A percentile compares a stretch with the other conserved stretches of the same genome.
Evolutionary conservation across 805 yeast genomes (phyloP).

Genomic region (Ogataea ramenticola): DNA sequence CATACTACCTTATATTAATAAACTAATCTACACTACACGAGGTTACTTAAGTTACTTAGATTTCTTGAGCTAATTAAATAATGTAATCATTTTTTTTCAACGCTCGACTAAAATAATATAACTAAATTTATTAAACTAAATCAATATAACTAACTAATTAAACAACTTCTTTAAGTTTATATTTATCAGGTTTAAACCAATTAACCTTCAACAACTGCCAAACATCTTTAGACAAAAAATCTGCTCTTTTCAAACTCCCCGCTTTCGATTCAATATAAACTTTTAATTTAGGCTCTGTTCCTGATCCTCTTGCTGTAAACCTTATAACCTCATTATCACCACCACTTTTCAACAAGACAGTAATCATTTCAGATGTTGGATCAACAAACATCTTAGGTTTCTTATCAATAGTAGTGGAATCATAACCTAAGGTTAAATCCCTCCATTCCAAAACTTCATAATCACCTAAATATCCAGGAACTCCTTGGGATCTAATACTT

Average conservation of each 20-base stretch:
- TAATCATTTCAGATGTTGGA: constrained; percentile 77
- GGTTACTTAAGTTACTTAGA: too few species aligned
- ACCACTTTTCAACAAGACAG: constrained; percentile 38
- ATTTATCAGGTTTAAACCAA: constrained; percentile 64
- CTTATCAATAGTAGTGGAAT: constrained; percentile 53
- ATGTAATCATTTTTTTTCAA: too few species aligned
- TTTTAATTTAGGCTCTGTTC: constrained; percentile 93
- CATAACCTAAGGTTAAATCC: constrained; percentile 79
- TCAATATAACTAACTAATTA: too few species aligned
- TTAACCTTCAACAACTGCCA: constrained; percentile 53
- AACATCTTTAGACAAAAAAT: constrained; percentile 45
- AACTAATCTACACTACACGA: too few species aligned
- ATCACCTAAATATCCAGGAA: constrained; percentile 48
- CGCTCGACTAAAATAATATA: too few species aligned
- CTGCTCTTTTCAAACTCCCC: constrained; percentile 37
- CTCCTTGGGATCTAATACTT: constrained; percentile 26
- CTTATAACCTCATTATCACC: constrained; percentile 36
- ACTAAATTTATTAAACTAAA: too few species aligned
- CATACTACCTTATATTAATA: too few species aligned
- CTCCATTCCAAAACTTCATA: constrained; percentile 62
- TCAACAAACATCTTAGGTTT: constrained; percentile 67
- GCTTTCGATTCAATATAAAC: constrained; percentile 81
- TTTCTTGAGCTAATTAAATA: too few species aligned
- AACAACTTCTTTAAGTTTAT: constrained; percentile 31
- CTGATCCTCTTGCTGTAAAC: constrained; percentile 88